Base-by-base conservation (phyloP, 78 protist genomes). In the Andalucia godoyi region DNA sequence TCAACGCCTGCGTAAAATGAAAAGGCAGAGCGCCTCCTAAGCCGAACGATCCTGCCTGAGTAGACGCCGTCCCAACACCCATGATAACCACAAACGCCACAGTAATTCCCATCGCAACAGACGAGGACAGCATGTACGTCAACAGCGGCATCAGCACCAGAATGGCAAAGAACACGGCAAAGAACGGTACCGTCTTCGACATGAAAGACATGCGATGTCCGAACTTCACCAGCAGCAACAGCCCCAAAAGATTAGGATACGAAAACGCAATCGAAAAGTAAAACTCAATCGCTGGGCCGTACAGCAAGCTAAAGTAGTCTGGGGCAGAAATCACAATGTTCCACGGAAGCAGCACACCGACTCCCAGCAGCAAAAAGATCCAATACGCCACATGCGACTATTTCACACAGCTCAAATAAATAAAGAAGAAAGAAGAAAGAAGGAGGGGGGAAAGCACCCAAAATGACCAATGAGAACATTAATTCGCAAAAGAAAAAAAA, bases 301-400 rank as follows among this genome's bases (percentile, higher is more conserved):
- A 9, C 55, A 33, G 55, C 13, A 33, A 49, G 36, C 8, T 7
- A 36, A 61, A 79, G 49, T 74, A 79, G 18, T 10, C 33, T 7
- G 76, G 68, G 37, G 79, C 84, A 4, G 70, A 59, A 47, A 79
- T 73, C 54, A 79, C 63, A n/a, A 61, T 30, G 58, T 79, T 79
- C 84, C 84, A 79, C 25, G 84, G 84, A 29, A 79, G 74, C 38
- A 79, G 58, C 27, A 53, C 68, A 8, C 77, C 80, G 27, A 58
- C 60, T 25, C 84, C 84, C 27, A 21, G 41, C 32, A 71, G 4
- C 36, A 58, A 64, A n/a, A 73, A 13, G 32, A 74, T 0, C 9
- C 15, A 1, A 23, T 36, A 78, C 42, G 53, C 53, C 52, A 76
- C 7, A 10, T 54, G n/a, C n/a, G n/a, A n/a, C n/a, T n/a, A n/a